phyloP scores from a whole-genome alignment of 2,329 filamentous ascomycete species.

The Colletotrichum zoysiae region DNA sequence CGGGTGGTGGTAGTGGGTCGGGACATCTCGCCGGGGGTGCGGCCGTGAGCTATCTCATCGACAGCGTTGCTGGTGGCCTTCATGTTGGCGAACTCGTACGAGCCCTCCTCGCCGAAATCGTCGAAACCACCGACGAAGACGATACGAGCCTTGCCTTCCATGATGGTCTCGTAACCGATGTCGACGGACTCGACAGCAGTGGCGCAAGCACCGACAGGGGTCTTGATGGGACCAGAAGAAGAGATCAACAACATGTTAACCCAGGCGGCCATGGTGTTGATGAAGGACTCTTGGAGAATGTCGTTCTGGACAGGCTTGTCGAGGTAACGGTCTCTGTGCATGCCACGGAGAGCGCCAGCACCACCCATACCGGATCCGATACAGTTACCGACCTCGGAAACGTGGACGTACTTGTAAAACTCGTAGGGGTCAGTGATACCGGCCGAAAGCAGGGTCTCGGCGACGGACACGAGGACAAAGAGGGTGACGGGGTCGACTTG shows the following conservation, averaged over 20 bases:
- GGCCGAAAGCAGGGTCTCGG: slow-evolving; percentile 88
- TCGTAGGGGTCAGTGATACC: slow-evolving; percentile 99
- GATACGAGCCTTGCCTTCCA: slow-evolving; percentile 96
- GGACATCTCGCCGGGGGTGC: slow-evolving; percentile 97
- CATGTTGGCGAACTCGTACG: slow-evolving; percentile 99
- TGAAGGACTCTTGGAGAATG: slow-evolving; percentile 98
- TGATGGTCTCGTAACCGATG: slow-evolving; percentile 97
- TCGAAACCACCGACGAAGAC: slow-evolving; percentile 99
- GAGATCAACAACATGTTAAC: slow-evolving; percentile 99
- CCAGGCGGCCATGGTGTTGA: slow-evolving; percentile 99
- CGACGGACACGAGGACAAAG: slow-evolving; percentile 93
- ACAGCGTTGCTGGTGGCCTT: slow-evolving; percentile 98
- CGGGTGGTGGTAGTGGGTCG: slow-evolving; percentile 95
- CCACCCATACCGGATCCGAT: slow-evolving; percentile 99
- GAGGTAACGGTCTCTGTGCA: slow-evolving; percentile 98
- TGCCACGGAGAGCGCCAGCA: slow-evolving; percentile 89
- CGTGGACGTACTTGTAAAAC: slow-evolving; percentile 99
- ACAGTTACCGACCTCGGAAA: slow-evolving; percentile 98
- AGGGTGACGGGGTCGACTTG: slow-evolving; percentile 98
- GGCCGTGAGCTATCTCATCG: slow-evolving; percentile 94
- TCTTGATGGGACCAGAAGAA: slow-evolving; percentile 98
- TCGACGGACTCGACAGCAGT: slow-evolving; percentile 98
- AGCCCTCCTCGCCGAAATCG: slow-evolving; percentile 99
- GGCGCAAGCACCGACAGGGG: slow-evolving; percentile 95
- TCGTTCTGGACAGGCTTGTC: slow-evolving; percentile 99